These are phyloP conservation scores for Leptodontidium sp. DNA, from an alignment of 2,329 filamentous ascomycete species.

Conservation along the genomic window DNA sequence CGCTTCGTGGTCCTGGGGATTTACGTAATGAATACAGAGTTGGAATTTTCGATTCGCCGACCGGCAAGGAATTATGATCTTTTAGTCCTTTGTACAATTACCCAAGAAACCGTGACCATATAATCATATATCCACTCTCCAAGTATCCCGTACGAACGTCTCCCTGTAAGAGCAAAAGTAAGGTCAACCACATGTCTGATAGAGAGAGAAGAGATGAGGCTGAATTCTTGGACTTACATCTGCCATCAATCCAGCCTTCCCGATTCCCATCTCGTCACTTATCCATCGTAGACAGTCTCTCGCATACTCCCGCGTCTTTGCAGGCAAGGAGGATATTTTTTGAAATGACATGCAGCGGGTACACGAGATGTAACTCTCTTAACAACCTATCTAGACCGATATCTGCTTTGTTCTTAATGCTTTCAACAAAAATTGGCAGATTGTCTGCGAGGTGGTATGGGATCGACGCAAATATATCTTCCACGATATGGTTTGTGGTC, in stretches of 20 bases:
- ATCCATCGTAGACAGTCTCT: conserved; percentile 42
- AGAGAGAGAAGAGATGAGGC: not conserved
- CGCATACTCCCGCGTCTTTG: conserved; percentile 30
- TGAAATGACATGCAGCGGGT: conserved; percentile 39
- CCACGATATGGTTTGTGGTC: conserved; percentile 21
- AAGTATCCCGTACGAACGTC: conserved; percentile 31
- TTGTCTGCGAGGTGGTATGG: conserved; percentile 40
- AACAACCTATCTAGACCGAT: conserved; percentile 33
- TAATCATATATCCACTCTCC: conserved; percentile 37
- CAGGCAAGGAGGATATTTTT: conserved; percentile 30
- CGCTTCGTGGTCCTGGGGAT: not conserved
- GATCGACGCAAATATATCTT: conserved; percentile 37
- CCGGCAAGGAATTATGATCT: not conserved
- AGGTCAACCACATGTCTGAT: not conserved
- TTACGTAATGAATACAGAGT: not conserved
- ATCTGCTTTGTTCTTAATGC: not conserved
- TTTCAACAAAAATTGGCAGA: conserved; percentile 32
- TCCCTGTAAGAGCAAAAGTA: not conserved
- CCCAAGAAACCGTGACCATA: conserved; percentile 36
- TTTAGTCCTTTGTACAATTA: not conserved
- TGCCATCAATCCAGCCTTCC: conserved; percentile 40
- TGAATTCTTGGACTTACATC: conserved; percentile 35
- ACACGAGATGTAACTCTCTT: conserved; percentile 43
- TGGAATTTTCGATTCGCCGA: not conserved
- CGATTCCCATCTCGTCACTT: conserved; percentile 41